Evolutionary conservation across 2,329 filamentous ascomycete genomes (phyloP), one percentile per base, ranked within the genome.

Genomic region (Paraphoma chrysanthemicola): DNA sequence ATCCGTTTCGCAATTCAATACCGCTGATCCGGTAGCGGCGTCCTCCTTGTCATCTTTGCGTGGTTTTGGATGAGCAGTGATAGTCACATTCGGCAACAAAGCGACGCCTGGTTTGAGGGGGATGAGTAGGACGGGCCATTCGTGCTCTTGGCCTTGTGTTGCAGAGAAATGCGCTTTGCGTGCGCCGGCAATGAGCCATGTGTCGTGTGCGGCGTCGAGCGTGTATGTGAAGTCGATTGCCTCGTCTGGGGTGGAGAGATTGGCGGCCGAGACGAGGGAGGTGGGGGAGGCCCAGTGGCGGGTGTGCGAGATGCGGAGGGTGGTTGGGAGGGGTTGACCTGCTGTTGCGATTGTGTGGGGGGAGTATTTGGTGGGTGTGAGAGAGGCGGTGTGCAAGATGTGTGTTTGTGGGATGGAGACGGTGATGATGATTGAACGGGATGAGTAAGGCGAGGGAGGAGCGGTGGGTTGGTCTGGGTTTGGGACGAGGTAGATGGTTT

Each of bases 361-460:
- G 44, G 50, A 39, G 1, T 51, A 36, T 1, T 67, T 65, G 49
- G 73, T 63, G 56, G 77, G 62, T 43, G 71, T 75, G 70, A 94
- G 83, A 50, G 90, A 87, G 2, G 90, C 89, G 0, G 91, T 96
- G 75, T 96, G 90, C 0, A 98, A 86, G 17, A 97, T 86, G 46
- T 91, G 87, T 1, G 97, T 83, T 1, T 90, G 88, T 0, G 94
- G 94, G 1, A 99, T 87, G 56, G 97, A 92, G 12, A 99, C 93
- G 0, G 93, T 91, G 51, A 99, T 96, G 30, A 90, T 82, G 65
- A 99, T 93, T 11, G 87, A 88, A 17, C 84, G 84, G 59, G 76
- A 81, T 17, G 84, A 79, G 18, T 73, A 75, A 70, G 41, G 67
- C 3, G 69, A 74, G 31, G 53, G 60, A 44, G 69, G 67, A 3